Percentiles rank a stretch among this genome's conserved stretches.
phyloP scores from a whole-genome alignment of 2,329 filamentous ascomycete genomes.

The Rhynchosporium agropyri region DNA sequence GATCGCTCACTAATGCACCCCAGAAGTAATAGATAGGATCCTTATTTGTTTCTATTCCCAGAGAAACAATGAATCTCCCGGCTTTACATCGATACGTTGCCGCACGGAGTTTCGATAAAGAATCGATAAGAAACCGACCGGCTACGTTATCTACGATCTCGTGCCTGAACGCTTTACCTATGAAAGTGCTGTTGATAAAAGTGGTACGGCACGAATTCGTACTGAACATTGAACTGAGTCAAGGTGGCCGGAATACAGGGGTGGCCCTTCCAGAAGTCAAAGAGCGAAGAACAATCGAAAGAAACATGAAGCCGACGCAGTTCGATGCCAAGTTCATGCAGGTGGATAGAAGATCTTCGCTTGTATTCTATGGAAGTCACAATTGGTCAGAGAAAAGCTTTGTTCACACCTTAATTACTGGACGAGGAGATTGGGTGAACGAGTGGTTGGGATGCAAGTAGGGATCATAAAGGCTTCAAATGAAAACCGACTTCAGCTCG shows the following conservation, averaged over 20 bases:
- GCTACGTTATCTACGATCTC: background rate
- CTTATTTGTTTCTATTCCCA: constrained; percentile 3
- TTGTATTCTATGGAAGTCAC: background rate
- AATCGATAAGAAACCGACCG: constrained; percentile 8
- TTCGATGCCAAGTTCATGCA: constrained; percentile 12
- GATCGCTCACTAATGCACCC: constrained; percentile 14
- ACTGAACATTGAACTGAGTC: constrained; percentile 7
- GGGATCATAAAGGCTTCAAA: no score
- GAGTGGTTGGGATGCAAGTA: background rate
- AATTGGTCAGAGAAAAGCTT: constrained; percentile 14
- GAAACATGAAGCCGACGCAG: background rate
- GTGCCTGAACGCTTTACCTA: background rate
- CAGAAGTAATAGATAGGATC: constrained; percentile 1
- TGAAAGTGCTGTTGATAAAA: constrained; percentile 3
- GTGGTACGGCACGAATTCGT: constrained; percentile 1
- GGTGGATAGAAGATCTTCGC: constrained; percentile 15
- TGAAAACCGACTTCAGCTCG: no score
- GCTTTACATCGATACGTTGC: background rate
- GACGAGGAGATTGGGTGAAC: background rate
- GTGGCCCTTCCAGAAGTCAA: constrained; percentile 13
- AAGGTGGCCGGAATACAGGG: constrained; percentile 4
- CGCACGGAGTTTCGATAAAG: background rate
- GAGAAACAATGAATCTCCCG: constrained; percentile 8
- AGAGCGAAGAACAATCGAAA: constrained; percentile 13
- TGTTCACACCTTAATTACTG: constrained; percentile 15